These are phyloP conservation scores for Trichophyton schoenleinii DNA, from an alignment of 2,329 filamentous ascomycete species.

Conservation along the genomic window DNA sequence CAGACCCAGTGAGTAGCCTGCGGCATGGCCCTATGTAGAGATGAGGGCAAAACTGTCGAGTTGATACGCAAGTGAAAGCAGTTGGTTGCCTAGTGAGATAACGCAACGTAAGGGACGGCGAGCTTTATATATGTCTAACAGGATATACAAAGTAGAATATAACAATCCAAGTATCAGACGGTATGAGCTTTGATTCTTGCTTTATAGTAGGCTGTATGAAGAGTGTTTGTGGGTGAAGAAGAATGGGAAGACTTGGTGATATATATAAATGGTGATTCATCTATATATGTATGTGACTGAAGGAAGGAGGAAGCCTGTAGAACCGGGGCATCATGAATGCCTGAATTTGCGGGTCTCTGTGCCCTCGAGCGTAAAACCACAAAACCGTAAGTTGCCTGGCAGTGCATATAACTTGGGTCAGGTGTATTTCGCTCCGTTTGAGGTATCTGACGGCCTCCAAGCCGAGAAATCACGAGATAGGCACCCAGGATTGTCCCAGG, in stretches of 20 bases:
- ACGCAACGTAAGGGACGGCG: neutral
- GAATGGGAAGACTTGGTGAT: neutral
- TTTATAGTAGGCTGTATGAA: neutral
- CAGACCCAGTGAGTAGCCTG: slow-evolving; percentile 24
- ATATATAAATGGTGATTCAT: neutral
- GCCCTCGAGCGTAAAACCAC: neutral
- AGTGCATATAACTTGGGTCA: slow-evolving; percentile 3
- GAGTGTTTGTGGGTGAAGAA: neutral
- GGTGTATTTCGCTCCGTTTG: neutral
- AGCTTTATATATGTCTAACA: neutral
- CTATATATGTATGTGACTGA: neutral
- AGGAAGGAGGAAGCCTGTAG: neutral
- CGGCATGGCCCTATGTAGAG: slow-evolving; percentile 10
- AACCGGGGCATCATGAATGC: neutral
- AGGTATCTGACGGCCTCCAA: neutral
- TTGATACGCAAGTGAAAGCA: neutral
- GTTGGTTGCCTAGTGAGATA: neutral
- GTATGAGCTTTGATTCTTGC: neutral
- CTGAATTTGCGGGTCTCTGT: neutral
- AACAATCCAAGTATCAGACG: neutral
- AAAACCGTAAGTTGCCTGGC: neutral
- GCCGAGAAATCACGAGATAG: neutral
- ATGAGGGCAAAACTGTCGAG: neutral
- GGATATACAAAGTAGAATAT: neutral
- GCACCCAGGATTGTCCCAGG: neutral